Conservation (phyloP, 192 early-diverging fungal genomes). For the Backusella morwellensis region DNA sequence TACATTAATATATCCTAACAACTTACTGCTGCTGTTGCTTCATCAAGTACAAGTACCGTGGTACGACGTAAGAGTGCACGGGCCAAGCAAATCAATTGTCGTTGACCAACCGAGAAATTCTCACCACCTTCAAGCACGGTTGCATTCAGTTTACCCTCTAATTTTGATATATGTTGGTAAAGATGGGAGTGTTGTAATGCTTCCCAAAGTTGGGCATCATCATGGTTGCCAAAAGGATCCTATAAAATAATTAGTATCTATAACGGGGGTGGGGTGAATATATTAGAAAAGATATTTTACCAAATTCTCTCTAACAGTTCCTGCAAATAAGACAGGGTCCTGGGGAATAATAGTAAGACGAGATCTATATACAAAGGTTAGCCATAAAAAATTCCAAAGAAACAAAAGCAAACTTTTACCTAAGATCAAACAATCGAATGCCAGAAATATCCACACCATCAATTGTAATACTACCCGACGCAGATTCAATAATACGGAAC, state of each 20-base stretch:
- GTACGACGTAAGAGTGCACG: constrained; percentile 68
- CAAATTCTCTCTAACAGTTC: constrained; percentile 58
- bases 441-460: constrained; percentile 56
- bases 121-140: constrained; percentile 68
- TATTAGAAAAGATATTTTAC: neutral
- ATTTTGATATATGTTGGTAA: constrained; percentile 53
- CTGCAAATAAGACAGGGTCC: constrained; percentile 9
- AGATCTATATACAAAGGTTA: constrained; percentile 1
- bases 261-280: neutral
- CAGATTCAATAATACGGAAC: constrained; percentile 62
- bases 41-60: constrained; percentile 77
- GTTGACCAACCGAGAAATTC: constrained; percentile 79
- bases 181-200: constrained; percentile 65
- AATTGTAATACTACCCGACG: constrained; percentile 44
- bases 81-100: constrained; percentile 56
- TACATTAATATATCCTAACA: constrained; percentile 25
- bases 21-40: constrained; percentile 70
- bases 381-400: neutral
- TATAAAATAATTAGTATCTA: no score
- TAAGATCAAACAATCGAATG: constrained; percentile 39
- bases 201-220: constrained; percentile 63
- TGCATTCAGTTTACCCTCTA: constrained; percentile 63
- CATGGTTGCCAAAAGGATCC: constrained; percentile 45
- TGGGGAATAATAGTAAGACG: neutral
- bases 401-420: constrained; percentile 43